These are phyloP conservation scores for Colletotrichum sp. DNA, from an alignment of 2,329 filamentous ascomycete species.

Conservation along the genomic window DNA sequence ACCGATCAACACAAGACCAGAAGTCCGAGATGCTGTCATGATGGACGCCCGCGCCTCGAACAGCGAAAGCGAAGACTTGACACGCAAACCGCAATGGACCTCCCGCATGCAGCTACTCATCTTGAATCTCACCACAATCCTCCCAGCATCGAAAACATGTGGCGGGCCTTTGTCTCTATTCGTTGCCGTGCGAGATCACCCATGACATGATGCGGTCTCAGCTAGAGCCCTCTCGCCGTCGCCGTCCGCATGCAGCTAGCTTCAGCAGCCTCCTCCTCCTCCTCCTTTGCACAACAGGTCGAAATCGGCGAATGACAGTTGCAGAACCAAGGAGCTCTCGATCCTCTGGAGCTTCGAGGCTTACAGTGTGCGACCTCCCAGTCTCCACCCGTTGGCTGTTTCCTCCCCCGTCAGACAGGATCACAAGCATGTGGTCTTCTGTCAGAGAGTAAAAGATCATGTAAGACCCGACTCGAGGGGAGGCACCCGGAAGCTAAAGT, in stretches of 20 bases:
- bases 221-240: neutral
- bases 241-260: conserved; percentile 10
- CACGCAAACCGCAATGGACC: neutral
- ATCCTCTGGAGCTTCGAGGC: neutral
- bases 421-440: neutral
- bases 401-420: conserved; percentile 3
- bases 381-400: neutral
- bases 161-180: conserved; percentile 11
- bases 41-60: neutral
- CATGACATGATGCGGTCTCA: conserved; percentile 8
- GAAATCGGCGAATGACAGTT: conserved; percentile 6
- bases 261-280: neutral
- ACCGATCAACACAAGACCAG: neutral
- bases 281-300: conserved; percentile 4
- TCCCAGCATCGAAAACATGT: conserved; percentile 4
- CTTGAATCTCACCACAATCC: neutral
- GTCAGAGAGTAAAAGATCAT: neutral
- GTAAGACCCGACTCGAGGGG: neutral
- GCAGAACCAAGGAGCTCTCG: neutral
- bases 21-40: neutral
- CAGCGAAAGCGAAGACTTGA: neutral
- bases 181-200: conserved; percentile 13
- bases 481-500: neutral
- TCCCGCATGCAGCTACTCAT: conserved; percentile 9
- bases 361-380: neutral